These are phyloP conservation scores for Salvia miltiorrhiza DNA, from an alignment of 257 asterid species.

Conservation along the genomic window DNA sequence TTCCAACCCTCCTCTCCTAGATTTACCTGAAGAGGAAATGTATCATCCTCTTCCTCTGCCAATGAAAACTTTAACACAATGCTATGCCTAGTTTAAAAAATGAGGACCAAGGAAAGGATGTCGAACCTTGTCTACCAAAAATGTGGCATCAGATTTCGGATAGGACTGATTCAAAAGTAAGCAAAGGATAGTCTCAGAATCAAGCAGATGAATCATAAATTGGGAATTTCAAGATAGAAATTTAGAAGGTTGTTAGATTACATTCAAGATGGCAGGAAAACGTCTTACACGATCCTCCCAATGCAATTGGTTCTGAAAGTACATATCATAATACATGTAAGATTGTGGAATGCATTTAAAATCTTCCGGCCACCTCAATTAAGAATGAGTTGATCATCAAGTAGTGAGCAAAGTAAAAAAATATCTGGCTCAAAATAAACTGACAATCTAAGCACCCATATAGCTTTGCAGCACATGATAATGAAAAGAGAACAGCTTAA, in stretches of 20 bases:
- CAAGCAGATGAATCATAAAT: constrained; percentile 14
- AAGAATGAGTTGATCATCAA: constrained; percentile 10
- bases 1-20: constrained; percentile 67
- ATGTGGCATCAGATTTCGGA: constrained; percentile 11
- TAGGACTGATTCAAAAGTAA: constrained; percentile 27
- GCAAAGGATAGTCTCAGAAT: constrained; percentile 11
- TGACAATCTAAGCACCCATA: neutral
- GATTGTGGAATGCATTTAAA: constrained; percentile 7
- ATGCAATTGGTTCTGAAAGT: constrained; percentile 30
- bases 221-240: constrained; percentile 2
- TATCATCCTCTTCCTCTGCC: constrained; percentile 9
- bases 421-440: neutral
- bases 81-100: constrained; percentile 1
- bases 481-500: neutral
- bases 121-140: constrained; percentile 45
- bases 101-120: constrained; percentile 10
- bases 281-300: constrained; percentile 11
- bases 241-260: constrained; percentile 3
- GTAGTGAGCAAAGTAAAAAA: neutral
- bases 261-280: constrained; percentile 22
- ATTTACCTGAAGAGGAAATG: constrained; percentile 42
- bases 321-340: neutral
- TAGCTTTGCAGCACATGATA: constrained; percentile 8
- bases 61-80: constrained; percentile 2
- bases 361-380: neutral